Conservation (phyloP, 208 protist species). For the Trypanosoma rangeli region DNA sequence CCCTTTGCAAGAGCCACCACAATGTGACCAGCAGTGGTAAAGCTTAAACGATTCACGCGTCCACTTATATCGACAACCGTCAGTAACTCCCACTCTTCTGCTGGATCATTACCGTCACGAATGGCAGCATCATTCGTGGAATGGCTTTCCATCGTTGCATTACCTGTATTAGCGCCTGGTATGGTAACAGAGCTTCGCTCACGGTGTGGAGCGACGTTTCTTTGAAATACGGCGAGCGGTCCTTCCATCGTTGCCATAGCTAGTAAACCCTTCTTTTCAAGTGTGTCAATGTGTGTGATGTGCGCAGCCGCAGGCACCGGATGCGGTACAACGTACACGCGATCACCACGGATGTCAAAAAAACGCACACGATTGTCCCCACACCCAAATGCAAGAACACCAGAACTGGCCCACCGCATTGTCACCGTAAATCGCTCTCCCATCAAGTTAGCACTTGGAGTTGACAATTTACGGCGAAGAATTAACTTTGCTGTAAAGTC, state of each 20-base stretch:
- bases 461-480: slow-evolving; percentile 75
- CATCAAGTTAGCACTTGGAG: slow-evolving; percentile 23
- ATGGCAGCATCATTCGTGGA: background rate
- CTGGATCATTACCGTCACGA: slow-evolving; percentile 26
- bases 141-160: background rate
- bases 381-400: slow-evolving; percentile 74
- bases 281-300: slow-evolving; percentile 57
- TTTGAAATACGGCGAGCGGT: slow-evolving; percentile 59
- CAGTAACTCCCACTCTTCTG: slow-evolving; percentile 66
- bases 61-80: slow-evolving; percentile 70
- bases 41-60: slow-evolving; percentile 58
- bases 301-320: slow-evolving; percentile 40
- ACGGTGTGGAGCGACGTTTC: background rate
- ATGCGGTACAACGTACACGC: slow-evolving; percentile 65
- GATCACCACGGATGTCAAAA: slow-evolving; percentile 77
- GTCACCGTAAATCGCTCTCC: slow-evolving; percentile 38
- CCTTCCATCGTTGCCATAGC: slow-evolving; percentile 73
- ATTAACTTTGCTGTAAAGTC: slow-evolving; percentile 40
- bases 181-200: background rate
- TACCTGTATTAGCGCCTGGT: background rate
- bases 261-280: slow-evolving; percentile 39
- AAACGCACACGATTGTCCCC: slow-evolving; percentile 83
- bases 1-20: slow-evolving; percentile 49
- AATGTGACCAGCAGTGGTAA: slow-evolving; percentile 60
- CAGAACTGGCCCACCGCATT: slow-evolving; percentile 75